Evolutionary conservation across 768 basidiomycete genomes (phyloP).

Genomic region (Trametes cinnabarina): DNA sequence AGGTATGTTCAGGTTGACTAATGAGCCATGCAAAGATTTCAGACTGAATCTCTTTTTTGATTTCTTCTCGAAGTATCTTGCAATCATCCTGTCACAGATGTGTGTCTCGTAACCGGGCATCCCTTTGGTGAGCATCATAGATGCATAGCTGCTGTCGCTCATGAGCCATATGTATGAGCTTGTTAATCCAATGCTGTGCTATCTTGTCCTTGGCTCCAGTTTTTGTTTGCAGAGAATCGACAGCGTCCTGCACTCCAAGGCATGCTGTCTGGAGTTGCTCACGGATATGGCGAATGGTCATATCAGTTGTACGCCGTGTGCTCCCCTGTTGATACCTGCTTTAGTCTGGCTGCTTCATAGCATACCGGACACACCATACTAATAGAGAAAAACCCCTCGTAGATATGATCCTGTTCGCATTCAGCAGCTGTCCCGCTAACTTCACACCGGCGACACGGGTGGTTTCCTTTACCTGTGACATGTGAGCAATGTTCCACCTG

Average conservation of each 20-base stretch:
- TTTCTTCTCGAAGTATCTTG: background rate
- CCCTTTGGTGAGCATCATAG: background rate
- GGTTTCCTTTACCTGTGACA: constrained; percentile 40
- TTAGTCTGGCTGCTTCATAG: too few species aligned
- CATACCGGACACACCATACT: background rate
- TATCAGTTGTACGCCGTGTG: constrained; percentile 3
- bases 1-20: background rate
- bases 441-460: constrained; percentile 32
- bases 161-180: constrained; percentile 22
- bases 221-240: constrained; percentile 30
- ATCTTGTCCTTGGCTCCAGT: constrained; percentile 41
- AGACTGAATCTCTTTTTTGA: constrained; percentile 18
- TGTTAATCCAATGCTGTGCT: constrained; percentile 39
- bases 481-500: constrained; percentile 29
- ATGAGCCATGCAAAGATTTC: constrained; percentile 2
- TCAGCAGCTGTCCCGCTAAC: constrained; percentile 5
- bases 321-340: background rate
- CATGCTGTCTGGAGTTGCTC: constrained; percentile 34
- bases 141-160: background rate
- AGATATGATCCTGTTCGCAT: background rate
- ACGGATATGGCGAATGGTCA: constrained; percentile 26
- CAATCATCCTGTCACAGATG: background rate
- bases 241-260: constrained; percentile 29
- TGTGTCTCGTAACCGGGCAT: background rate
- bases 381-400: constrained; percentile 1